phyloP scores from a whole-genome alignment of 176 grass and related monocot genomes.

The Rhynchospora breviuscula region DNA sequence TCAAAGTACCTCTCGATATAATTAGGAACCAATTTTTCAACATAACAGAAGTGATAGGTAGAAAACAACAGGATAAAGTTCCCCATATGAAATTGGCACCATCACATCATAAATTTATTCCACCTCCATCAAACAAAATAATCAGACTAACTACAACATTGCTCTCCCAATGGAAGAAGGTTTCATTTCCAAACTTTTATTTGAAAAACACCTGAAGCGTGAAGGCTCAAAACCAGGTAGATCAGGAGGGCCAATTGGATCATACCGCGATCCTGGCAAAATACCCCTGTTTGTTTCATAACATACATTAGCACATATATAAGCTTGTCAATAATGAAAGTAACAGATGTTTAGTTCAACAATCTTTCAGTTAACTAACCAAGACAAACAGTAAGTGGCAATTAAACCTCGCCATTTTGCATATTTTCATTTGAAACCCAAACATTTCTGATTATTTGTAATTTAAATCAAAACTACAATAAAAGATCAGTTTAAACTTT shows the following conservation, averaged over 20 bases:
- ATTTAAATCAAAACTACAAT: neutral
- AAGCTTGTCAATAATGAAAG: neutral
- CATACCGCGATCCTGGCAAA: constrained; percentile 52
- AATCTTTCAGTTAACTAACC: neutral
- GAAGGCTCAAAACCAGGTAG: constrained; percentile 86
- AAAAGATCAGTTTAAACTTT: neutral
- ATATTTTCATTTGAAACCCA: neutral
- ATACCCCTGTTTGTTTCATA: constrained; percentile 47
- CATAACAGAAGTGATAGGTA: neutral
- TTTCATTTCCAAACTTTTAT: neutral
- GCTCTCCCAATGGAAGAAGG: neutral
- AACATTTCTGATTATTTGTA: neutral
- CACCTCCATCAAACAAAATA: neutral
- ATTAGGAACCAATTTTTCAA: neutral
- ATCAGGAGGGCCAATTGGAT: constrained; percentile 74
- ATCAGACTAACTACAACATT: neutral
- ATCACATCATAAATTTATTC: neutral
- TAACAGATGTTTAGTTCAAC: neutral
- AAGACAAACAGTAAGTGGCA: neutral
- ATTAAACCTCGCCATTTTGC: neutral
- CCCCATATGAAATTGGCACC: neutral
- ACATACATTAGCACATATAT: neutral
- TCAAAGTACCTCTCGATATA: constrained; percentile 2
- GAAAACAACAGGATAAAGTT: neutral
- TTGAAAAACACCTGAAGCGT: constrained; percentile 45